Base-by-base conservation (phyloP, 1,139 yeast genomes). In the Candida pseudoviswanathii region DNA sequence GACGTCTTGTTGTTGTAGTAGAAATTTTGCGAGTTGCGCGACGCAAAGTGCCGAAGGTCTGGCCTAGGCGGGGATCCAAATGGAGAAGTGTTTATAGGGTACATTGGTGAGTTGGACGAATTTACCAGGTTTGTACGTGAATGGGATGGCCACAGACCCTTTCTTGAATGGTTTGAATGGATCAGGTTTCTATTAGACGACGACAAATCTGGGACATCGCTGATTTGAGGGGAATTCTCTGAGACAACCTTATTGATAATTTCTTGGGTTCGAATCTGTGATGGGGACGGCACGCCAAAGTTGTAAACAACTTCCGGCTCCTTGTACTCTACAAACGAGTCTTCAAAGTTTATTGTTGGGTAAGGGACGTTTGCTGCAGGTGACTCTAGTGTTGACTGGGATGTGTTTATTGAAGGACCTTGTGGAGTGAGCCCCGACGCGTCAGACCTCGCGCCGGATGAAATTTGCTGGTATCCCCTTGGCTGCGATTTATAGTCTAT, bases 381-480 rank as follows among this genome's bases (percentile, higher is more conserved):
- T 4, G 39, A 26, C 1, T 26, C 33, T 22, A 27, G 36, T 11
- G 25, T 30, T 8, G 43, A 30, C 16, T n/a, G 40, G 5, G 39
- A 33, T n/a, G 39, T 24, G 26, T 47, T 43, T n/a, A 43, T 43
- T 11, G 45, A 37, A 7, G 55, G 54, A 38, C 51, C 51, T 8
- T 54, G 52, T 7, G 50, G 33, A 11, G 21, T 42, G 5, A 33
- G 34, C 3, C 31, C 30, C 2, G 39, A 25, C 5, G 51, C 45
- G 7, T 33, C 43, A 25, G 55, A 45, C 34, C 46, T 49, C 5
- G 55, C 42, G 11, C 53, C 33, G 4, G 59, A 54, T 6, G 45
- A 42, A 30, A 56, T 42, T 36, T 56, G 56, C 26, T 56, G 59
- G 40, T 43, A 56, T 21, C 55, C 39, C 43, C 52, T 33, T 33